A percentile compares a stretch with the other conserved stretches of the same genome.
Evolutionary conservation across 2,329 filamentous ascomycete species (phyloP).

Genomic region (Talaromyces sp.): DNA sequence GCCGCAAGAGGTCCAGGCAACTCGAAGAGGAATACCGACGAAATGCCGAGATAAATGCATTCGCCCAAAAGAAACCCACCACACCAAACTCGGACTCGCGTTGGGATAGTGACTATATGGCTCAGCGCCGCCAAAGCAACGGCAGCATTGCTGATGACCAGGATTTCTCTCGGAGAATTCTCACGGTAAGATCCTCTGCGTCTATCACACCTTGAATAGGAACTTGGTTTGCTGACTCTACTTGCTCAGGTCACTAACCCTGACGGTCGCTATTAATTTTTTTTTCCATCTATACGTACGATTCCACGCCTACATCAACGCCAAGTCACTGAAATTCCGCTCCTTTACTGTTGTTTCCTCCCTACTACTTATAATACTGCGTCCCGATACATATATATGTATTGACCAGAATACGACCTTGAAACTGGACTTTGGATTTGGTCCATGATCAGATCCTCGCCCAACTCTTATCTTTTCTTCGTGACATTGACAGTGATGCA

Average conservation of each 20-base stretch:
- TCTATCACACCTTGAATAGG: neutral
- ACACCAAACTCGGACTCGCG: conserved; percentile 70
- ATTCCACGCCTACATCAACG: neutral
- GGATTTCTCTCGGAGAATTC: conserved; percentile 91
- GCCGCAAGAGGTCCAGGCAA: conserved; percentile 68
- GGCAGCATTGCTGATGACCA: conserved; percentile 96
- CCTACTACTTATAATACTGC: neutral
- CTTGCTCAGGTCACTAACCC: conserved; percentile 9
- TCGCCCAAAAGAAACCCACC: conserved; percentile 55
- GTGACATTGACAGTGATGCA: neutral
- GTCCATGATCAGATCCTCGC: neutral
- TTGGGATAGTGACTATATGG: conserved; percentile 77
- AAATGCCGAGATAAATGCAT: conserved; percentile 72
- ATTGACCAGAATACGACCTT: neutral
- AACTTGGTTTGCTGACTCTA: neutral
- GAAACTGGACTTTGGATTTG: neutral
- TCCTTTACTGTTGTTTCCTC: neutral
- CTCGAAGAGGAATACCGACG: conserved; percentile 80
- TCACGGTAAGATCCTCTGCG: conserved; percentile 62
- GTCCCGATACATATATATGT: neutral
- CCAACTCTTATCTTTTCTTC: neutral
- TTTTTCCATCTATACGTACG: neutral
- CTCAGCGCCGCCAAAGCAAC: conserved; percentile 78
- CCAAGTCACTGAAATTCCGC: neutral
- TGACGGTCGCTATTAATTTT: neutral